Conservation (phyloP, 495 filamentous ascomycete species). For the Cudoniella acicularis region DNA sequence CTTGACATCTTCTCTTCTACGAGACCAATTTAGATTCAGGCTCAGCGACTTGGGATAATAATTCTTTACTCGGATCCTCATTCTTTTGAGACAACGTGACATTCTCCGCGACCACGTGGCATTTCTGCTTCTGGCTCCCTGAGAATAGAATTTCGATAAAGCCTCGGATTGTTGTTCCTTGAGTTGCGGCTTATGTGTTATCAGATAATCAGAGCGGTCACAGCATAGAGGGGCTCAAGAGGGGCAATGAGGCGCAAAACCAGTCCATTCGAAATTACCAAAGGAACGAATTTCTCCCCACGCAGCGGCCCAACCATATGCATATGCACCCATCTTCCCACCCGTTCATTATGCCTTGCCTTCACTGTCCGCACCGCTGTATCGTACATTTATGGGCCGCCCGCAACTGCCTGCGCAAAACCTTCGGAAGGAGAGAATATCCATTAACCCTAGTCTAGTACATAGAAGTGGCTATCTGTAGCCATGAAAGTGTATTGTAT, state of each 20-base stretch:
- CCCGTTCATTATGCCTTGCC: background rate
- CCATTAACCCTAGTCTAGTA: constrained; percentile 24
- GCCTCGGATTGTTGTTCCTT: background rate
- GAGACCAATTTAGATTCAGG: background rate
- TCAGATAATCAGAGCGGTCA: too few relatives aligned
- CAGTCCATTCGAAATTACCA: constrained; percentile 36
- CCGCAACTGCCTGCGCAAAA: constrained; percentile 3
- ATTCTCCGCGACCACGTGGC: constrained; percentile 28
- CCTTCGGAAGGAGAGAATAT: constrained; percentile 12
- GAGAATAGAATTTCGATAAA: constrained; percentile 6
- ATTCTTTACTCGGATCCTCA: too few relatives aligned
- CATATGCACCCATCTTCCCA: background rate
- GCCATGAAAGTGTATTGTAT: constrained; percentile 19
- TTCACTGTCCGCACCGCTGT: too few relatives aligned
- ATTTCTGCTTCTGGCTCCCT: constrained; percentile 40
- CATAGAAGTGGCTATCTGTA: constrained; percentile 16
- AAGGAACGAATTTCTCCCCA: background rate
- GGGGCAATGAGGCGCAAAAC: too few relatives aligned
- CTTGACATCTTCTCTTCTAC: too few relatives aligned
- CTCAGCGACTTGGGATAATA: too few relatives aligned
- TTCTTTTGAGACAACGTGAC: background rate
- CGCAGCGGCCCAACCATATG: background rate
- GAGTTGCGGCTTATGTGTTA: too few relatives aligned
- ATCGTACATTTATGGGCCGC: background rate
- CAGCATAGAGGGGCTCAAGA: too few relatives aligned